Base-by-base conservation (phyloP, 2,329 filamentous ascomycete genomes). In the Fusarium sp. region DNA sequence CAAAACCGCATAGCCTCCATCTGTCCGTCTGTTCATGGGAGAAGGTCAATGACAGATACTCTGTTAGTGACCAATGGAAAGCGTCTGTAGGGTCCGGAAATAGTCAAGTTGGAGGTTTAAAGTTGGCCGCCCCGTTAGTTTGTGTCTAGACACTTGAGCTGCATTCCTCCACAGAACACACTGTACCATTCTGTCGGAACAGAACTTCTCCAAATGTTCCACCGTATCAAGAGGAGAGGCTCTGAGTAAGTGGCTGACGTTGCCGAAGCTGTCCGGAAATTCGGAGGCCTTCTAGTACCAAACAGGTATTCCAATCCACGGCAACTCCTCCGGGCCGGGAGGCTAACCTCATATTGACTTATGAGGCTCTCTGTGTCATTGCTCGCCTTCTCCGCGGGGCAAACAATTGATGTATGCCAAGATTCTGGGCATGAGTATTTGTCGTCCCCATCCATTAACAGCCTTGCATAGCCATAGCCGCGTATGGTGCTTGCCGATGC, bases 121-220 rank as follows among this genome's bases (percentile, higher is more conserved):
- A 43, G 54, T 53, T 53, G 37, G 30, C 13, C 14, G 30, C 14
- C 30, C 37, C 40, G 27, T 32, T 33, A 40, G 49, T 47, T 20
- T 49, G 62, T 13, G 47, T 50, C 48, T 44, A 54, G 48, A 30
- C 39, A 33, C 43, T 27, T 32, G 27, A 67, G 47, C 62, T 51
- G 44, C 64, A 67, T 67, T 67, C 64, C 63, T 63, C 17, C 7
- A 23, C 19, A 11, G 14, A 39, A 30, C 27, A 33, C 37, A 3
- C 27, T 39, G 19, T 9, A 22, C 23, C 35, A 32, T n/a, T 41
- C 20, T 32, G 40, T n/a, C 39, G 55, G 39, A 30, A 9, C 17
- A 4, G 30, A 57, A 14, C 49, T 33, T 57, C 32, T n/a, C 52
- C 52, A 33, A 20, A 2, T 8, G 19, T 23, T 39, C 23, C 23